A percentile compares a stretch with the other conserved stretches of the same genome.
Evolutionary conservation across 148 eudicot species (phyloP).

Genomic region (Fagopyrum tataricum): DNA sequence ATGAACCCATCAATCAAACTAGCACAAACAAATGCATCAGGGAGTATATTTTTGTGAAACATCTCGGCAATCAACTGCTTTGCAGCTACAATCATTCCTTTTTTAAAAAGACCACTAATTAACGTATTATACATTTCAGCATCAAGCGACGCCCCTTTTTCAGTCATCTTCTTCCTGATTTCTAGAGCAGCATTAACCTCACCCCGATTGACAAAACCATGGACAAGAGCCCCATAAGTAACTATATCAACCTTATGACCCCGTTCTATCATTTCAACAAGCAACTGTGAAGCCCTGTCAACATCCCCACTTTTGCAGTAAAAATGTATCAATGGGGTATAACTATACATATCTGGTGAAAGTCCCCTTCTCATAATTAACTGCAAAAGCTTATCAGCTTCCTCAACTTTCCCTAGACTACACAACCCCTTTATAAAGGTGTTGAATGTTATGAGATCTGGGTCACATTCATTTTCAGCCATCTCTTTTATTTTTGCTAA

Average conservation of each 20-base stretch:
- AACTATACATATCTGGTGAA: slow-evolving; percentile 54
- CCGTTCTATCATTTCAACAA: slow-evolving; percentile 54
- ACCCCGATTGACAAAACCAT: slow-evolving; percentile 68
- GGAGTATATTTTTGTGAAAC: slow-evolving; percentile 61
- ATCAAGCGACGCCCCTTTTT: slow-evolving; percentile 61
- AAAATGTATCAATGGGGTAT: slow-evolving; percentile 61
- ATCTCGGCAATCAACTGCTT: slow-evolving; percentile 61
- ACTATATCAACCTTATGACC: slow-evolving; percentile 64
- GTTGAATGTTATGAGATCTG: slow-evolving; percentile 74
- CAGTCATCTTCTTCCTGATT: slow-evolving; percentile 60
- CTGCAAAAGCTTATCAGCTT: slow-evolving; percentile 53
- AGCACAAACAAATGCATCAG: slow-evolving; percentile 60
- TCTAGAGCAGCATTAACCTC: slow-evolving; percentile 61
- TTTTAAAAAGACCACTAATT: slow-evolving; percentile 67
- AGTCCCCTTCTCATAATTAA: slow-evolving; percentile 40
- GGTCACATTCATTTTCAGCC: slow-evolving; percentile 44
- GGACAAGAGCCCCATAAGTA: slow-evolving; percentile 76
- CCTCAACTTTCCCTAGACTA: slow-evolving; percentile 47
- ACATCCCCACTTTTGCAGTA: slow-evolving; percentile 55
- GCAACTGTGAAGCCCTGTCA: slow-evolving; percentile 54
- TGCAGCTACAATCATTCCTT: slow-evolving; percentile 53
- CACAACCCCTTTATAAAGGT: slow-evolving; percentile 52
- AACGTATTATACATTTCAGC: slow-evolving; percentile 71
- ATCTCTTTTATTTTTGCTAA: slow-evolving; percentile 39
- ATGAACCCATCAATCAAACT: slow-evolving; percentile 73